Evolutionary conservation across 805 yeast genomes (phyloP), one percentile per base, ranked within the genome.

Genomic region (Metschnikowia anglica): DNA sequence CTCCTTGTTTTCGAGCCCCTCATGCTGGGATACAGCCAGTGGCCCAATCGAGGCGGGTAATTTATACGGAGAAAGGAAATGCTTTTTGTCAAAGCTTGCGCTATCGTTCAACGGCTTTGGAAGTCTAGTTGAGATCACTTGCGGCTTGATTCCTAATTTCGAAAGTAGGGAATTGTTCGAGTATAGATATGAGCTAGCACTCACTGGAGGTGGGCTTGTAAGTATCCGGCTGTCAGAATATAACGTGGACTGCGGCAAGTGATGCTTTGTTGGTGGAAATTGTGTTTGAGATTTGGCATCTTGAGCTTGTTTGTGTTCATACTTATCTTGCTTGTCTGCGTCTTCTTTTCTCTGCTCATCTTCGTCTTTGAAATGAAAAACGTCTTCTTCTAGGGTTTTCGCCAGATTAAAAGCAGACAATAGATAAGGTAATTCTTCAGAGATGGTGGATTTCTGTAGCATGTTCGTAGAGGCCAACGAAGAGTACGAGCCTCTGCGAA

Each of bases 351-450:
- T 13, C 13, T 4, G 20, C 13, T 49, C 53, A 5, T 51, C 56
- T 21, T 58, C 59, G 18, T 55, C 59, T 17, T 53, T 46, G 43
- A 30, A 56, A 26, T 59, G 54, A 17, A 41, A 46, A 10, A 51
- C 45, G 11, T 53, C 87, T 48, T 76, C 75, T 43, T 80, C 84
- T 12, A 79, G 62, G 27, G 71, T 75, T 49, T 72, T 78, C 2
- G 83, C 85, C 46, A 79, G 77, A 56, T 79, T 75, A 55, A 83
- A 84, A 13, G 88, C 89, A 17, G 77, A 69, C 74, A 83, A 68
- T 54, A 84, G 61, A 45, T 74, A 74, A 1, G 91, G 91, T 47
- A 84, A 58, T 55, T 83, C 86, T 37, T 80, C 84, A 1, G 81
- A 56, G 12, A 84, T 64, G 6, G 84, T 76, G 0, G 85, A 73